Percentiles rank a stretch among this genome's conserved stretches.
Evolutionary conservation across 495 filamentous ascomycete species (phyloP).

Genomic region (Penicillium manginii): DNA sequence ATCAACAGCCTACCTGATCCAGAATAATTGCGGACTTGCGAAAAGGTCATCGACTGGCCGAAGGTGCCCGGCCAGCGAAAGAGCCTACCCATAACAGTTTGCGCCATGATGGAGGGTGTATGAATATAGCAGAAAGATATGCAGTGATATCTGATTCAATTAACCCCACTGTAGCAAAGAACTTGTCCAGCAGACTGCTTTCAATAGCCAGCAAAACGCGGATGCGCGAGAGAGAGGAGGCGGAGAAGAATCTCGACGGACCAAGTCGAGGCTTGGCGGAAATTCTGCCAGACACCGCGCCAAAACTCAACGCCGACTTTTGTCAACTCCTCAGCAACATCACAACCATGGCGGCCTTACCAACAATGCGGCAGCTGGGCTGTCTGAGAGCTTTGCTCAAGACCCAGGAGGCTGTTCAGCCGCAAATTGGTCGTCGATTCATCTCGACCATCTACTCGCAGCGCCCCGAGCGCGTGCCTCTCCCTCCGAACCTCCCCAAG

Average conservation of each 20-base stretch:
- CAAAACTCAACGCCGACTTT: slow-evolving; percentile 39
- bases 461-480: slow-evolving; percentile 39
- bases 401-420: slow-evolving; percentile 49
- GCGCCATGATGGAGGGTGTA: slow-evolving; percentile 36
- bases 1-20: slow-evolving; percentile 34
- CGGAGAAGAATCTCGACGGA: slow-evolving; percentile 14
- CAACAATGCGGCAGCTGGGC: slow-evolving; percentile 66
- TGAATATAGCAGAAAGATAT: neutral
- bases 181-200: neutral
- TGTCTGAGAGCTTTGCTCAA: slow-evolving; percentile 61
- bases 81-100: slow-evolving; percentile 43
- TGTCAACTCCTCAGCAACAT: slow-evolving; percentile 18
- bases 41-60: slow-evolving; percentile 37
- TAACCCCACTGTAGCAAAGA: neutral
- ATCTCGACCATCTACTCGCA: slow-evolving; percentile 47
- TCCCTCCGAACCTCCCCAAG: slow-evolving; percentile 45
- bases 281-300: slow-evolving; percentile 46
- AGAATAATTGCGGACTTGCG: slow-evolving; percentile 41
- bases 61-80: slow-evolving; percentile 40
- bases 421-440: slow-evolving; percentile 42
- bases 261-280: slow-evolving; percentile 41
- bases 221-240: slow-evolving; percentile 10
- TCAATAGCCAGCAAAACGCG: slow-evolving; percentile 12
- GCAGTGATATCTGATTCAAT: neutral
- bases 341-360: slow-evolving; percentile 60